Percentiles rank a stretch among this genome's conserved stretches.
Conservation (phyloP, 2,329 filamentous ascomycete genomes). For the Dothistroma pini region DNA sequence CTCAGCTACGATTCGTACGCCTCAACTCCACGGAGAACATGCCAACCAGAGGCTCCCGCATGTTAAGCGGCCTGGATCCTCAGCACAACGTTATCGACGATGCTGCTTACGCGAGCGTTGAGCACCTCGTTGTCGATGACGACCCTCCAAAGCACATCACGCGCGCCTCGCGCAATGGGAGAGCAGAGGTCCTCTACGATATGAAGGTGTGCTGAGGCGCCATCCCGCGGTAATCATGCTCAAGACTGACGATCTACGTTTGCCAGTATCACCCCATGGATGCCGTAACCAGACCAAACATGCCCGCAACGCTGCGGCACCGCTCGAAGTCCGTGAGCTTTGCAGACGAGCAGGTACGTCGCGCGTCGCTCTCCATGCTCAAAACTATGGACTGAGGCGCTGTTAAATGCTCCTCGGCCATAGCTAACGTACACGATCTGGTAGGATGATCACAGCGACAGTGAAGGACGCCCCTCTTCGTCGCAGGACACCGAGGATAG, state of each 20-base stretch:
- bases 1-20: background rate
- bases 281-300: constrained; percentile 21
- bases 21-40: background rate
- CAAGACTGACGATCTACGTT: too few species aligned
- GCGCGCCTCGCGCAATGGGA: constrained; percentile 18
- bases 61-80: constrained; percentile 16
- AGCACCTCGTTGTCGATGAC: constrained; percentile 6
- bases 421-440: background rate
- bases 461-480: background rate
- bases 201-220: too few species aligned
- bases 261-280: constrained; percentile 1
- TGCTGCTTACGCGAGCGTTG: constrained; percentile 6
- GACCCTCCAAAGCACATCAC: constrained; percentile 13
- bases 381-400: background rate
- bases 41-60: background rate
- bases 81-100: constrained; percentile 9
- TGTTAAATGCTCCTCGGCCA: background rate
- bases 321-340: constrained; percentile 14
- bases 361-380: background rate
- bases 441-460: constrained; percentile 8
- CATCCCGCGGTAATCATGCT: too few species aligned
- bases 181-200: constrained; percentile 14
- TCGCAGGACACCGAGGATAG: background rate
- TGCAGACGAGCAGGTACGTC: background rate
- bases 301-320: constrained; percentile 10